Conservation (phyloP, 2,329 filamentous ascomycete genomes). For the Boeremia exigua region DNA sequence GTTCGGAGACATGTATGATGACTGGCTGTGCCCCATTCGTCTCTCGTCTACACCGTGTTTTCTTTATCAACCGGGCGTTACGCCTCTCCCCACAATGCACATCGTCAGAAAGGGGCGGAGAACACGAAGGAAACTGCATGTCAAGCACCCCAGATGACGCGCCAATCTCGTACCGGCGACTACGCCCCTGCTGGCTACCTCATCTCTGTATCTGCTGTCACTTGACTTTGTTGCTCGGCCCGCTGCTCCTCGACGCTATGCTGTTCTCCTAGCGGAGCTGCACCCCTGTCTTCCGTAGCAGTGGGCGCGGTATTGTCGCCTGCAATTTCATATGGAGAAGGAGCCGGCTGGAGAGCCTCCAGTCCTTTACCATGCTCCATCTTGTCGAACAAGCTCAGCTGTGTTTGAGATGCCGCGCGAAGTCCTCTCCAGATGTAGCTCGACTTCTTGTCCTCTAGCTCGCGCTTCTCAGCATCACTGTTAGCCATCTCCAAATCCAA, state of each 20-base stretch:
- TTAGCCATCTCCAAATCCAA: slow-evolving; percentile 85
- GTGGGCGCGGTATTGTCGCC: slow-evolving; percentile 42
- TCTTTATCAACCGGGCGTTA: slow-evolving; percentile 32
- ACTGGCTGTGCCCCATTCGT: slow-evolving; percentile 28
- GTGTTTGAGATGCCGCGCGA: slow-evolving; percentile 75
- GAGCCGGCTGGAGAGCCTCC: slow-evolving; percentile 55
- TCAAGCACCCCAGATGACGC: slow-evolving; percentile 21
- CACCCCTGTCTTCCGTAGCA: slow-evolving; percentile 45
- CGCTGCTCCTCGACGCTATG: slow-evolving; percentile 49
- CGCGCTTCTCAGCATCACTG: slow-evolving; percentile 65
- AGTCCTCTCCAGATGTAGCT: slow-evolving; percentile 92
- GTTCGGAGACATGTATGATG: slow-evolving; percentile 35
- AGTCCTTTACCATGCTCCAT: slow-evolving; percentile 77
- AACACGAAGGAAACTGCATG: slow-evolving; percentile 14
- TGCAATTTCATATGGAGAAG: slow-evolving; percentile 41
- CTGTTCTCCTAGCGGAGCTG: slow-evolving; percentile 45
- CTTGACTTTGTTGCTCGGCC: slow-evolving; percentile 47
- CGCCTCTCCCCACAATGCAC: slow-evolving; percentile 42
- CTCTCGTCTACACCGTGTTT: slow-evolving; percentile 17
- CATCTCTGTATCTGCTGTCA: slow-evolving; percentile 40
- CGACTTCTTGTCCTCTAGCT: slow-evolving; percentile 72
- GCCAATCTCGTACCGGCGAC: slow-evolving; percentile 38
- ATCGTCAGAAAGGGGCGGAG: slow-evolving; percentile 32
- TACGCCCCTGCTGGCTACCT: slow-evolving; percentile 35
- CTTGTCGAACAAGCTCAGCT: slow-evolving; percentile 81